Base-by-base conservation (phyloP, 768 basidiomycete species). In the Naganishia vishniacii region DNA sequence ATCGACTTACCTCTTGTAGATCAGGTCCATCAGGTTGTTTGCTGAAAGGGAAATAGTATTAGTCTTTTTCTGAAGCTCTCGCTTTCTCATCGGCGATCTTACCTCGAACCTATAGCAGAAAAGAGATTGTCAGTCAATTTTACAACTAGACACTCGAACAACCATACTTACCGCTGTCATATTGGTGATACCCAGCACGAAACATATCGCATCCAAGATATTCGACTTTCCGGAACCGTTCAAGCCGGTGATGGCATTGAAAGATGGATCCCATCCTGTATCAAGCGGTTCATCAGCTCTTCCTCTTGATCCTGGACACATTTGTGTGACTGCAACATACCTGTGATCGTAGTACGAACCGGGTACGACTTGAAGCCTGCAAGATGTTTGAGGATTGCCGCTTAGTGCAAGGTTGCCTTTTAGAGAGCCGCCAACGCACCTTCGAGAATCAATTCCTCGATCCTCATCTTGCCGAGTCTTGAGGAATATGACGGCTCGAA, bases 191-290 rank as follows among this genome's bases (percentile, higher is more conserved):
- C 95, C 95, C 20, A 99, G 82, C 16, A 97, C 95, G 75, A 99
- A 99, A 79, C 93, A 95, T 78, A 98, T 98, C 65, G 95, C 93
- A 81, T 99, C 95, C 67, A 99, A 85, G 71, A 99, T 98, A 80
- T 99, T 99, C 65, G 92, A 95, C 81, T 99, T 98, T 70, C 94
- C 94, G 0, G 91, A 94, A 60, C 79, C 80, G 59, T 81, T 81
- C 58, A 80, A 69, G 48, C 93, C 93, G 4, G 91, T 95, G 78
- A 99, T 98, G 4, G 95, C 95, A 76, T 98, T 98, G 83, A 99
- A 99, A 4, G 91, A 94, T 6, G 89, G 79, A 75, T 98, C 94
- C 91, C 95, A 99, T 66, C 93, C 94, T 75, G 61, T 12, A 16
- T 25, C 31, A 29, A 32, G 41, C n/a, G n/a, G n/a, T n/a, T n/a